A percentile compares a stretch with the other conserved stretches of the same genome.
phyloP scores from a whole-genome alignment of 495 filamentous ascomycete species.

The Entonaema liquescens region DNA sequence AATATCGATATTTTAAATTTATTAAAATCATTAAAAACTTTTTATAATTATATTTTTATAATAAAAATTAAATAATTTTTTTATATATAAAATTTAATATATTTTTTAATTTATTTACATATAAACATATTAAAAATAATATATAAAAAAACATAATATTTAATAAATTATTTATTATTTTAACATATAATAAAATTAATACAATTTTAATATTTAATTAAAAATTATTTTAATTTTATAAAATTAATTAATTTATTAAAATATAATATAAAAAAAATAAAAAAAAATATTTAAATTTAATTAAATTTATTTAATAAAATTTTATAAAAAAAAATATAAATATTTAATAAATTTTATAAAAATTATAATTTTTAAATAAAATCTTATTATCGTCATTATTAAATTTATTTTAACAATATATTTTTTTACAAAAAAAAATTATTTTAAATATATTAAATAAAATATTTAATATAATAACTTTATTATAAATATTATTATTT shows the following conservation, averaged over 20 bases:
- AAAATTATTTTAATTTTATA: neutral
- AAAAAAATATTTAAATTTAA: neutral
- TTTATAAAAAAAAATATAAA: neutral
- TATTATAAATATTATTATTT: neutral
- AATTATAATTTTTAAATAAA: neutral
- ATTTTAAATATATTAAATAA: neutral
- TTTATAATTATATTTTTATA: neutral
- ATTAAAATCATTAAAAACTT: neutral
- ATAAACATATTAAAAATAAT: neutral
- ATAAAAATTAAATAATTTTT: conserved; percentile 2
- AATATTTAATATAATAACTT: neutral
- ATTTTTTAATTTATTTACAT: neutral
- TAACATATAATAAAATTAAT: neutral
- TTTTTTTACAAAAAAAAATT: neutral
- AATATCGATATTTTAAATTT: neutral
- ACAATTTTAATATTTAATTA: neutral
- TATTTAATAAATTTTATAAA: neutral
- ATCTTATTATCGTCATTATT: neutral
- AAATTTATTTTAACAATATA: neutral
- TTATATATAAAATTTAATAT: neutral
- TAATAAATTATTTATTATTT: neutral
- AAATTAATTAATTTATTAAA: neutral
- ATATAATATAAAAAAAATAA: neutral
- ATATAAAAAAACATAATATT: neutral
- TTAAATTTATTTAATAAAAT: neutral